Percentiles rank a stretch among this genome's conserved stretches.
These are phyloP conservation scores for Coemansia sp. DNA, from an alignment of 192 early-diverging fungal genomes.

Conservation along the genomic window DNA sequence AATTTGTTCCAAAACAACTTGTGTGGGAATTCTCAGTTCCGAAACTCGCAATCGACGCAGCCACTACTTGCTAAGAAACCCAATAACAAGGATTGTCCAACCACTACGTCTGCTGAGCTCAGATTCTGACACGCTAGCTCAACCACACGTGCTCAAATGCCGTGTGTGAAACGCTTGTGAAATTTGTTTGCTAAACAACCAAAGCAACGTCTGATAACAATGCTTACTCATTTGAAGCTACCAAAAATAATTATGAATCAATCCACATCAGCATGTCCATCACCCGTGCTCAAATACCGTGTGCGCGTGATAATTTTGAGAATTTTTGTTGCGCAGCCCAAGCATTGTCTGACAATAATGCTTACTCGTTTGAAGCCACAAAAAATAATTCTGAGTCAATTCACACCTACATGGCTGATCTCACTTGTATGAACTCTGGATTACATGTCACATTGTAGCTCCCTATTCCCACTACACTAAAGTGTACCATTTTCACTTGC, in stretches of 20 bases:
- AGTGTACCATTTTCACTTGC: background rate
- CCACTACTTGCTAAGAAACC: background rate
- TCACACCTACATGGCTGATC: background rate
- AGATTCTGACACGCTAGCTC: background rate
- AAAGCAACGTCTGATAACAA: no score
- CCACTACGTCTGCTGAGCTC: background rate
- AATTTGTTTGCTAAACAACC: no score
- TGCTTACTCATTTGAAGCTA: background rate
- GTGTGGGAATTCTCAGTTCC: background rate
- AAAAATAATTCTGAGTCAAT: no score
- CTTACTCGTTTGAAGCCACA: no score
- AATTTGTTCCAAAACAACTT: no score
- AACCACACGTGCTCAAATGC: background rate
- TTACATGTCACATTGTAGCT: background rate
- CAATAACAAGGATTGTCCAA: background rate
- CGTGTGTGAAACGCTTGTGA: no score
- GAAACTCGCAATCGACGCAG: background rate
- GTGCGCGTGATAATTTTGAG: no score
- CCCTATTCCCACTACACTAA: background rate
- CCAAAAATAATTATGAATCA: no score
- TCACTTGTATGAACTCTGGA: background rate
- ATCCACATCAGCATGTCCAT: no score
- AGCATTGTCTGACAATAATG: no score
- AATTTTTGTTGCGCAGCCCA: no score
- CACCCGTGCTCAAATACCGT: no score